Evolutionary conservation across 495 filamentous ascomycete species (phyloP).

Genomic region (Arthonia radiata): DNA sequence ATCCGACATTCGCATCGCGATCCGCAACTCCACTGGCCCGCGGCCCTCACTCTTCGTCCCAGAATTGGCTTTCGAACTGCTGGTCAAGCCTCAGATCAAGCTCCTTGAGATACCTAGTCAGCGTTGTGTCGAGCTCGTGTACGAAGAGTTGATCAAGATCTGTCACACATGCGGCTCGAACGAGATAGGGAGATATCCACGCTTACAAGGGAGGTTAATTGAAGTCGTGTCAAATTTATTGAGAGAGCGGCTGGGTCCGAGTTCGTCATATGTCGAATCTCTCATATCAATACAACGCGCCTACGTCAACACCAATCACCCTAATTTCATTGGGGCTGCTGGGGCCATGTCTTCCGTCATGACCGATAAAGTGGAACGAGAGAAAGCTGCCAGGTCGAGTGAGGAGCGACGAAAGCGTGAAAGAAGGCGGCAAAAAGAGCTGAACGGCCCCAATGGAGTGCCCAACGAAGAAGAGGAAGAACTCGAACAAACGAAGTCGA

Average conservation of each 20-base stretch:
- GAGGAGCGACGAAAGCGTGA: constrained; percentile 74
- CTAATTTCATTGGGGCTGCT: constrained; percentile 91
- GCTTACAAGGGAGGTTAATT: constrained; percentile 88
- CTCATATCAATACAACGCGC: constrained; percentile 91
- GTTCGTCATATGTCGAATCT: constrained; percentile 77
- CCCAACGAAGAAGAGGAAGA: constrained; percentile 47
- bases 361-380: constrained; percentile 75
- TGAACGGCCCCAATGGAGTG: constrained; percentile 49
- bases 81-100: constrained; percentile 97
- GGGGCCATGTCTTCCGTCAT: constrained; percentile 97
- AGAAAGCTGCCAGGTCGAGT: constrained; percentile 49
- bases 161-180: constrained; percentile 95
- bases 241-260: constrained; percentile 70
- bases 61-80: constrained; percentile 86
- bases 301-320: constrained; percentile 99
- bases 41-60: constrained; percentile 90
- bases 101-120: constrained; percentile 88
- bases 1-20: constrained; percentile 93
- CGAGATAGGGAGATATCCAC: constrained; percentile 73
- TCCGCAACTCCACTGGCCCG: constrained; percentile 92
- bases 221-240: constrained; percentile 95
- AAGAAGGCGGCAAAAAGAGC: constrained; percentile 52
- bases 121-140: constrained; percentile 89
- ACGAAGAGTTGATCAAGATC: constrained; percentile 98
- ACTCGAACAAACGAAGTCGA: constrained; percentile 21